These are phyloP conservation scores for Evansstolkia leycettana DNA, from an alignment of 495 filamentous ascomycete genomes.

Conservation along the genomic window DNA sequence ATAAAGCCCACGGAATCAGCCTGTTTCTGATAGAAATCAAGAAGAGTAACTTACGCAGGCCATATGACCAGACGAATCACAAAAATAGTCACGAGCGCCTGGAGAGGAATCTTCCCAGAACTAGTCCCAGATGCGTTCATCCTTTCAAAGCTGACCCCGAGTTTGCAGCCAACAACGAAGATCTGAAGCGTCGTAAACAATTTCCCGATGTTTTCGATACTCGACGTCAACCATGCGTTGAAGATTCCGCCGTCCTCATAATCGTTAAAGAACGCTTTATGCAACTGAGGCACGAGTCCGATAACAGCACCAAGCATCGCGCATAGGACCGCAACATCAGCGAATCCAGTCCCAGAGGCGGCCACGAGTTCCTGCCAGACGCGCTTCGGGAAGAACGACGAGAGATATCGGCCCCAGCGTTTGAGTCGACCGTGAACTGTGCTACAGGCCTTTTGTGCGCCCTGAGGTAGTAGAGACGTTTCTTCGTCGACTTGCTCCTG, in stretches of 20 bases:
- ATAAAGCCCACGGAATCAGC: background rate
- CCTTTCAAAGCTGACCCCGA: constrained; percentile 39
- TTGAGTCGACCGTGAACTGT: constrained; percentile 7
- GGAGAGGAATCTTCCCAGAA: constrained; percentile 37
- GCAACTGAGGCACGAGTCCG: constrained; percentile 50
- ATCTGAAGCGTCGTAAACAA: constrained; percentile 64
- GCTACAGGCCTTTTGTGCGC: constrained; percentile 10
- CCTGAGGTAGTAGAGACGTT: constrained; percentile 35
- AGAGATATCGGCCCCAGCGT: background rate
- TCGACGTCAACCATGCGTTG: constrained; percentile 58
- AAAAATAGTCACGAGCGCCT: constrained; percentile 41
- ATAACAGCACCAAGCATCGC: constrained; percentile 48
- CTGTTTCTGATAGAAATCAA: background rate
- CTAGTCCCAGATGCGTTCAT: constrained; percentile 41
- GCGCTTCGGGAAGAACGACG: constrained; percentile 6
- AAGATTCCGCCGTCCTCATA: constrained; percentile 55
- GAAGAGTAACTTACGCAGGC: constrained; percentile 34
- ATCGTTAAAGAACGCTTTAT: constrained; percentile 52
- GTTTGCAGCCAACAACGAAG: constrained; percentile 58
- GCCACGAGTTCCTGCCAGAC: constrained; percentile 7
- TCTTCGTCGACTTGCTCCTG: constrained; percentile 28
- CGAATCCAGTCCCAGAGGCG: constrained; percentile 24
- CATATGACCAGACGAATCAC: constrained; percentile 52
- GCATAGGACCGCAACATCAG: constrained; percentile 57
- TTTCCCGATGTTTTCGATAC: constrained; percentile 51